Percentiles rank a stretch among this genome's conserved stretches.
These are phyloP conservation scores for Marchantia polymorpha DNA, from an alignment of 225 moss, liverwort and hornwort species.

Conservation along the genomic window DNA sequence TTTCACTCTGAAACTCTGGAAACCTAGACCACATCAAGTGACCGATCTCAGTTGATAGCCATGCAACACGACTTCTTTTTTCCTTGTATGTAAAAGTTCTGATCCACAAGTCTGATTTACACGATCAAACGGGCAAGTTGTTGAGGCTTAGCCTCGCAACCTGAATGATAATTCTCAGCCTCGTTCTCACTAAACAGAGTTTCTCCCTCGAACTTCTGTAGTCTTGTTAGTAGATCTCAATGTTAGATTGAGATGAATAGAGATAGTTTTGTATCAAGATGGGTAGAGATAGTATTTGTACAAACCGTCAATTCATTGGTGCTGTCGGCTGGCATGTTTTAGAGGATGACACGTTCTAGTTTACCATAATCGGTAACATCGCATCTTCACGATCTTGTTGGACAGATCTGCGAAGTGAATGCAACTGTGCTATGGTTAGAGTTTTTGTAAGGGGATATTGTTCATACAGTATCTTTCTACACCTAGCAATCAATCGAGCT, in stretches of 20 bases:
- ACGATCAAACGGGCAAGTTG: background rate
- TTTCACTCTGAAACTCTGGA: conserved; percentile 77
- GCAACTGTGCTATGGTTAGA: background rate
- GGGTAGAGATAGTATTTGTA: background rate
- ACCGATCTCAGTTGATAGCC: conserved; percentile 30
- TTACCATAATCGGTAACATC: background rate
- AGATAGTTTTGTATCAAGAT: background rate
- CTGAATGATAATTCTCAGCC: background rate
- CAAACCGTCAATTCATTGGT: background rate
- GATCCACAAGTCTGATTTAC: background rate
- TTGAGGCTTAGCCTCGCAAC: background rate
- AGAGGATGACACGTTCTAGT: background rate
- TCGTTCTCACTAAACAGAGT: background rate
- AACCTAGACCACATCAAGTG: conserved; percentile 46
- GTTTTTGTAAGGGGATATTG: conserved; percentile 8
- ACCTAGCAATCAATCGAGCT: conserved; percentile 5
- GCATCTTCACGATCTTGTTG: background rate
- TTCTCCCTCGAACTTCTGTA: background rate
- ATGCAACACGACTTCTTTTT: no score
- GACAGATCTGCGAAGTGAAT: background rate
- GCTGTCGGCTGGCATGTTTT: background rate
- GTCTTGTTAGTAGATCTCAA: background rate
- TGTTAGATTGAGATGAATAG: background rate
- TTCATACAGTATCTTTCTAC: conserved; percentile 8
- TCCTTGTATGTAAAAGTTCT: background rate